Conservation (phyloP, 345 rosid species). For the Zanthoxylum bungeanum region DNA sequence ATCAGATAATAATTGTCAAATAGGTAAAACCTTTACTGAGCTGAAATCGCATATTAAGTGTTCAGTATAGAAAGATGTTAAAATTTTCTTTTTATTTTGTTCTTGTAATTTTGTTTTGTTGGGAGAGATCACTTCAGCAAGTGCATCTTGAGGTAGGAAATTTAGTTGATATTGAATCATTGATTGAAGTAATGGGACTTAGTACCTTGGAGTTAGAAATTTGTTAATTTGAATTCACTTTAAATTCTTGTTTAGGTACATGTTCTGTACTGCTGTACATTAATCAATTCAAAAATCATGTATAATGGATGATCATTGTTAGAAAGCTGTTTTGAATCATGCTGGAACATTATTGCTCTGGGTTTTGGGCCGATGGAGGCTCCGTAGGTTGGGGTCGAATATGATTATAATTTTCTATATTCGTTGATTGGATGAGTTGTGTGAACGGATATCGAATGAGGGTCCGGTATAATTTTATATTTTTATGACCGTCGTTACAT, state of each 20-base stretch:
- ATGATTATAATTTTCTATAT: no score
- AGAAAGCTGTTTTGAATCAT: no score
- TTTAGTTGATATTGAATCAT: not conserved
- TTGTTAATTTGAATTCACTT: conserved; percentile 16
- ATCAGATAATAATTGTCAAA: conserved; percentile 4
- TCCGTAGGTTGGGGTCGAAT: no score
- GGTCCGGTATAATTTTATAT: no score
- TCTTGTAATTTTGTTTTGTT: not conserved
- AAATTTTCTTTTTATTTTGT: not conserved
- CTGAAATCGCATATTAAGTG: conserved; percentile 25
- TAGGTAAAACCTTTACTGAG: conserved; percentile 7
- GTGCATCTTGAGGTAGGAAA: conserved; percentile 10
- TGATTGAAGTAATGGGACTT: conserved; percentile 1
- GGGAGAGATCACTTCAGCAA: not conserved
- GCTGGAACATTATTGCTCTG: no score
- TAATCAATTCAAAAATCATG: conserved; percentile 7
- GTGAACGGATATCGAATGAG: no score
- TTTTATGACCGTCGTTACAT: no score
- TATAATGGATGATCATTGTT: not conserved
- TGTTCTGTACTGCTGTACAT: conserved; percentile 15
- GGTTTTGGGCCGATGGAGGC: no score
- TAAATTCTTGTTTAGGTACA: not conserved
- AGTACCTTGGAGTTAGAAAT: conserved; percentile 14
- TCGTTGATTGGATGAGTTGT: no score
- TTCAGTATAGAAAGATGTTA: conserved; percentile 15